Evolutionary conservation across 2,329 filamentous ascomycete species (phyloP), one percentile per base, ranked within the genome.

Genomic region (Talaromyces rugulosus): DNA sequence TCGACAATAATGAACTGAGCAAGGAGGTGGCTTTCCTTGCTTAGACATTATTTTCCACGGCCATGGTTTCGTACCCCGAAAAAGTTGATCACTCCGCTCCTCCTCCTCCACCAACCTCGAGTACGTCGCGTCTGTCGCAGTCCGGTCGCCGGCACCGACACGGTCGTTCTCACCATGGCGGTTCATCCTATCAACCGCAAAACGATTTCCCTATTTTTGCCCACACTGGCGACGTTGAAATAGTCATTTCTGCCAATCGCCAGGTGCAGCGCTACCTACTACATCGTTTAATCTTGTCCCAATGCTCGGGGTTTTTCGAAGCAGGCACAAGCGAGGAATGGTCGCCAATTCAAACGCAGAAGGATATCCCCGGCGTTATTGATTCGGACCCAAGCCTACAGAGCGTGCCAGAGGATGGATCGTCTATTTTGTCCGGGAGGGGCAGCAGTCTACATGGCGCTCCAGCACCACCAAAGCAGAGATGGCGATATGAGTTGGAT

Each of bases 141-240:
- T 82, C 82, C 30, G 83, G 88, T 66, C 83, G 87, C 65, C 82
- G 82, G 70, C 89, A 90, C 75, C 87, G 91, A 68, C 90, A 92
- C 71, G 89, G 89, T 73, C 89, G 91, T 65, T 95, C 91, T 55
- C 90, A 95, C 72, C 86, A 89, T 69, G 91, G 91, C 62, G 88
- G 88, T 64, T 80, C 83, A 36, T 84, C 86, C 18, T 87, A 89
- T 71, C 78, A 86, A 28, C 85, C 90, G 50, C 89, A 90, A 72
- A 97, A 97, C 74, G 93, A 97, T 74, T 98, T 97, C 69, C 94
- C 94, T 27, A 80, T 96, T 72, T 98, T 97, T 77, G 88, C 87
- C 56, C 89, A 93, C 69, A 94, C 90, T 42, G 94, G 94, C 71
- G 93, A 98, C 76, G 92, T 97, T 70, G 94, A 98, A 77, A 92